Conservation (phyloP, 1,284 basidiomycete species). For the Trichosporon sp. region DNA sequence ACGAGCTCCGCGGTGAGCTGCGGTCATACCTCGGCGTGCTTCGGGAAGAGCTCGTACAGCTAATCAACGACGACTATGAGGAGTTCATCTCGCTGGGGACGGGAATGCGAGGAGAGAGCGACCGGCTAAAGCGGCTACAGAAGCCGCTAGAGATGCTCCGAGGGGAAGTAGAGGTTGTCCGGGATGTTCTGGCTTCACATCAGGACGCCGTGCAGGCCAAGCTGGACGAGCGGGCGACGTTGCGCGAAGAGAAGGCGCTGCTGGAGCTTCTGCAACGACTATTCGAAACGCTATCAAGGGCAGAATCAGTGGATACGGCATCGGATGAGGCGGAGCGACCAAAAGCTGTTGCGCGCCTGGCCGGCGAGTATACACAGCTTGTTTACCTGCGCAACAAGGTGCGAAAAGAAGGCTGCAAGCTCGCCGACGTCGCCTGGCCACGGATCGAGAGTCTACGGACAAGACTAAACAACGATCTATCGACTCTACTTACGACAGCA, state of each 20-base stretch:
- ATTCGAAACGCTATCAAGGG: constrained; percentile 73
- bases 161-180: constrained; percentile 55
- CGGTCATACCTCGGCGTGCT: constrained; percentile 74
- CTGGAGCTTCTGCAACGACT: constrained; percentile 79
- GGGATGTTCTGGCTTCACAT: constrained; percentile 43
- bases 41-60: constrained; percentile 84
- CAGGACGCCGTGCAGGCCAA: constrained; percentile 71
- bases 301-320: constrained; percentile 67
- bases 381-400: constrained; percentile 83
- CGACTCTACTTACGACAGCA: constrained; percentile 64
- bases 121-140: constrained; percentile 61
- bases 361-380: constrained; percentile 86
- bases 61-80: constrained; percentile 97
- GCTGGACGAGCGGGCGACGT: constrained; percentile 62
- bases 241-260: constrained; percentile 80
- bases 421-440: constrained; percentile 70
- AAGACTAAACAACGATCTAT: constrained; percentile 75
- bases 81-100: constrained; percentile 94
- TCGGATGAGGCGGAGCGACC: constrained; percentile 22
- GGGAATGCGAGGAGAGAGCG: constrained; percentile 75
- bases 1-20: constrained; percentile 79
- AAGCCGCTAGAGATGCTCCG: constrained; percentile 62
- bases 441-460: constrained; percentile 71
- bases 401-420: constrained; percentile 63
- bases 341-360: constrained; percentile 78